Evolutionary conservation across 2,329 filamentous ascomycete genomes (phyloP).

Genomic region (Microdochium trichocladiopsis): DNA sequence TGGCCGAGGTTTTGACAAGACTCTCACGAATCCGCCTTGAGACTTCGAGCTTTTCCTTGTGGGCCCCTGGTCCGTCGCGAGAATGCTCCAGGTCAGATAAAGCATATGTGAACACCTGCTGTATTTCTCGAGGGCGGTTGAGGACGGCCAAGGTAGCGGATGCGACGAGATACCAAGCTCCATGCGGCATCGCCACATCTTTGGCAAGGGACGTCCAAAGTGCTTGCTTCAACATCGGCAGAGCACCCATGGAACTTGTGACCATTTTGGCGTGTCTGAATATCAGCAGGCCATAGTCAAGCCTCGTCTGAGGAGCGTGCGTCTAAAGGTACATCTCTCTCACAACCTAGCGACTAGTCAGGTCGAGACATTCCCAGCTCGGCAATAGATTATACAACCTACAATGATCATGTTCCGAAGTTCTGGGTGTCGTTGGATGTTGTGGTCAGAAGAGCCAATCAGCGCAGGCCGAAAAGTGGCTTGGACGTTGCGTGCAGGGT

Average conservation of each 20-base stretch:
- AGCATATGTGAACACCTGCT: slow-evolving; percentile 33
- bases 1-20: slow-evolving; percentile 37
- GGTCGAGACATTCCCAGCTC: too few relatives aligned
- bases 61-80: slow-evolving; percentile 12
- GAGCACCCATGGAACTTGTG: not conserved
- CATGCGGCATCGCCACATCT: slow-evolving; percentile 30
- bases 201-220: slow-evolving; percentile 32
- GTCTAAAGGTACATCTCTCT: too few relatives aligned
- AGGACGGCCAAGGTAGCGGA: slow-evolving; percentile 36
- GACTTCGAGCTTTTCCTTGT: slow-evolving; percentile 32
- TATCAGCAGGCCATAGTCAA: too few relatives aligned
- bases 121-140: slow-evolving; percentile 41
- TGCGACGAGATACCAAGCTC: slow-evolving; percentile 42
- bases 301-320: too few relatives aligned
- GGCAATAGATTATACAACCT: too few relatives aligned
- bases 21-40: slow-evolving; percentile 39
- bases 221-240: slow-evolving; percentile 27
- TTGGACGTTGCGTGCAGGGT: too few relatives aligned
- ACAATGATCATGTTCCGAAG: not conserved
- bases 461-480: slow-evolving; percentile 2
- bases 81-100: slow-evolving; percentile 21
- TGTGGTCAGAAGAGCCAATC: not conserved
- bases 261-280: too few relatives aligned
- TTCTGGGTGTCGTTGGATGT: not conserved
- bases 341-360: too few relatives aligned